Evolutionary conservation across 192 early-diverging fungal species (phyloP).

Genomic region (Coemansia sp.): DNA sequence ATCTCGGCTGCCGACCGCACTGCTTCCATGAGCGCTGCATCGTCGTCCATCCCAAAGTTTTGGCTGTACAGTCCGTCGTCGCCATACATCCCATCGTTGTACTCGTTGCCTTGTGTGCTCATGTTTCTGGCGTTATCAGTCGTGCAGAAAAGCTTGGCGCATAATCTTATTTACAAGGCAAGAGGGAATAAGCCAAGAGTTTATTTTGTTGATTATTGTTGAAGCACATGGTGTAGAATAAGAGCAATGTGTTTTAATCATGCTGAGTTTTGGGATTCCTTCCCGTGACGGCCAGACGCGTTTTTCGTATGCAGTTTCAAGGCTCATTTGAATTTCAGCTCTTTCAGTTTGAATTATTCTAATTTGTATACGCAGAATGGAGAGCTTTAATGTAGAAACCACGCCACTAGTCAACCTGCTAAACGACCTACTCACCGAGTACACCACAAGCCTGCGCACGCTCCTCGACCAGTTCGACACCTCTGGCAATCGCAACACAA

Average conservation of each 20-base stretch:
- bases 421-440: constrained; percentile 33
- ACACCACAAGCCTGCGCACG: constrained; percentile 29
- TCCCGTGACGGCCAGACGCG: no score
- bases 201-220: no score
- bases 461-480: constrained; percentile 46
- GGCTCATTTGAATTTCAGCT: not conserved
- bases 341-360: not conserved
- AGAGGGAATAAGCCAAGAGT: not conserved
- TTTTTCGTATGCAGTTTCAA: not conserved
- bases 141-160: no score
- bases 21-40: constrained; percentile 23
- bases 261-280: no score
- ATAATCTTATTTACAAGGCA: not conserved
- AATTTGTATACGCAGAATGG: constrained; percentile 8
- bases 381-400: constrained; percentile 29
- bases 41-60: not conserved
- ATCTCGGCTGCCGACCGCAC: constrained; percentile 34
- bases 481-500: constrained; percentile 32
- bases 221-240: not conserved
- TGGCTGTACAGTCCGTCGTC: not conserved
- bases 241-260: not conserved
- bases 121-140: no score
- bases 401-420: constrained; percentile 40
- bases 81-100: not conserved
- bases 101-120: not conserved